phyloP scores from a whole-genome alignment of 305 asterid species.

The Rubia balearica region DNA sequence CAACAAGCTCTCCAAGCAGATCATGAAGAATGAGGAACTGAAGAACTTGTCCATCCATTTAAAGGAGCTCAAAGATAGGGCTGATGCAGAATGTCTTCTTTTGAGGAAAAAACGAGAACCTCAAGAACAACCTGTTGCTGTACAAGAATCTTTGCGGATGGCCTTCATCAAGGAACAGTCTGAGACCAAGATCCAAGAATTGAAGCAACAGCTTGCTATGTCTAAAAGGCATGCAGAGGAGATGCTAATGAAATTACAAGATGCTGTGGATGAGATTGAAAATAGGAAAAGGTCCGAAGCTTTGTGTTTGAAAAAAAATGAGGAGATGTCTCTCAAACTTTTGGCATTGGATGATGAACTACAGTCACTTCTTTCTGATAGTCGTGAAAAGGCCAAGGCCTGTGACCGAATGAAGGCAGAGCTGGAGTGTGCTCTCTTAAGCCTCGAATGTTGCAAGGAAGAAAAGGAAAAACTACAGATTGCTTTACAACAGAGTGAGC shows the following conservation, averaged over 20 bases:
- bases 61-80: slow-evolving; percentile 85
- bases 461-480: slow-evolving; percentile 72
- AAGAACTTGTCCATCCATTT: slow-evolving; percentile 67
- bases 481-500: slow-evolving; percentile 49
- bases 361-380: slow-evolving; percentile 51
- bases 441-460: slow-evolving; percentile 98
- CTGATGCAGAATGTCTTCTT: slow-evolving; percentile 57
- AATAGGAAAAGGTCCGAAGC: slow-evolving; percentile 89
- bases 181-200: slow-evolving; percentile 74
- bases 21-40: slow-evolving; percentile 66
- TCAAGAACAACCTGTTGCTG: slow-evolving; percentile 51
- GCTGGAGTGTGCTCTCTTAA: slow-evolving; percentile 81
- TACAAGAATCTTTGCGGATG: slow-evolving; percentile 75
- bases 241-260: slow-evolving; percentile 90
- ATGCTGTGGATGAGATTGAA: slow-evolving; percentile 76
- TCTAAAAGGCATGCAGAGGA: slow-evolving; percentile 91
- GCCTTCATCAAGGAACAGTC: slow-evolving; percentile 95
- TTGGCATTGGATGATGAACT: slow-evolving; percentile 63
- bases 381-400: slow-evolving; percentile 63
- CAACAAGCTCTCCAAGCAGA: slow-evolving; percentile 66
- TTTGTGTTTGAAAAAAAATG: slow-evolving; percentile 59
- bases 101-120: slow-evolving; percentile 58
- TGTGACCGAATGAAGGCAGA: slow-evolving; percentile 73
- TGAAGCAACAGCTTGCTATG: slow-evolving; percentile 73
- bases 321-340: slow-evolving; percentile 64